These are phyloP conservation scores for Teratosphaeria gauchensis DNA, from an alignment of 2,329 filamentous ascomycete genomes.

Conservation along the genomic window DNA sequence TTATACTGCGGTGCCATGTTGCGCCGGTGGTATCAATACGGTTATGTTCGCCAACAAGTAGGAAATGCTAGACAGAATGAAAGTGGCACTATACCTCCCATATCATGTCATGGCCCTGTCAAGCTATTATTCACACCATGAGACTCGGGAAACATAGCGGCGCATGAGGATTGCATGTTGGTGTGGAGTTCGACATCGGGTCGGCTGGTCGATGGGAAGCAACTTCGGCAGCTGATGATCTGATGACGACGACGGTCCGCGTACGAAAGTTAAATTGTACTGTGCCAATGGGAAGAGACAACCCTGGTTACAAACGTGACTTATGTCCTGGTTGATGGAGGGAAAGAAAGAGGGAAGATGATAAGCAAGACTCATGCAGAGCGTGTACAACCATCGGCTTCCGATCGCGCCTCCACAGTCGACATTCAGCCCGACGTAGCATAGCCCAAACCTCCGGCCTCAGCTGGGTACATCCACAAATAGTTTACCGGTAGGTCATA, in stretches of 20 bases:
- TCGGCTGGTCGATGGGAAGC: neutral
- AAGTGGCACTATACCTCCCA: neutral
- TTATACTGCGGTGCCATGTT: slow-evolving; percentile 8
- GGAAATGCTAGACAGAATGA: neutral
- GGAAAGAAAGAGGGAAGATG: neutral
- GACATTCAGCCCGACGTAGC: neutral
- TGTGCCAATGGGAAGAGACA: neutral
- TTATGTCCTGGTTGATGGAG: neutral
- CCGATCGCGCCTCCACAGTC: neutral
- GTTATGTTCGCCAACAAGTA: neutral
- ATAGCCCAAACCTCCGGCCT: neutral
- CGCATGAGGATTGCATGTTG: neutral
- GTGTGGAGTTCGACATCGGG: neutral
- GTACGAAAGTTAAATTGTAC: neutral
- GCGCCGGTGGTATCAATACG: neutral
- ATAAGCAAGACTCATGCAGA: neutral
- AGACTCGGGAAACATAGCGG: neutral
- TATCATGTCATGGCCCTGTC: neutral
- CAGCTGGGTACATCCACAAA: neutral
- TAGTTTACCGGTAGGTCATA: neutral
- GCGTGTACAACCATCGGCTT: too few species aligned
- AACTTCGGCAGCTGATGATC: neutral
- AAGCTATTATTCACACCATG: neutral
- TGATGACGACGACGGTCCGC: neutral
- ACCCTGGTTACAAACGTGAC: too few species aligned